phyloP scores from a whole-genome alignment of 305 asterid species.

The Fraxinus angustifolia region DNA sequence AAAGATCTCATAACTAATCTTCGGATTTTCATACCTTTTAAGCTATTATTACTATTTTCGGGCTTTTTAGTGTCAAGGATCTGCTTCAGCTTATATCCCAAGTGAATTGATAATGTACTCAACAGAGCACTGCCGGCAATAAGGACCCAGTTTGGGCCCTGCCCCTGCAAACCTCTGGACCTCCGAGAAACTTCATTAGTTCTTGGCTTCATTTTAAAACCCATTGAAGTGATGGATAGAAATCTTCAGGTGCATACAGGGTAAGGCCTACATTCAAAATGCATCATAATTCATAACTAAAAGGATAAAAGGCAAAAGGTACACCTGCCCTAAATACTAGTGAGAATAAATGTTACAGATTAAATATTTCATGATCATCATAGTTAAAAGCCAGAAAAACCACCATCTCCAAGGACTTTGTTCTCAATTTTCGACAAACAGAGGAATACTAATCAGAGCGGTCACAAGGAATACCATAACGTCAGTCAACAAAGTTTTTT shows the following conservation, averaged over 20 bases:
- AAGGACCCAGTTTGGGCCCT: conserved; percentile 52
- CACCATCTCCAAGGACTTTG: background rate
- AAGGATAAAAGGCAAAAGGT: background rate
- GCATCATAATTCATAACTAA: background rate
- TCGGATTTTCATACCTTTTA: conserved; percentile 29
- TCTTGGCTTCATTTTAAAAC: conserved; percentile 36
- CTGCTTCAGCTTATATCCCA: conserved; percentile 51
- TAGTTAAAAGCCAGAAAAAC: background rate
- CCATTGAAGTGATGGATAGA: conserved; percentile 11
- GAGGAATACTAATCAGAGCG: background rate
- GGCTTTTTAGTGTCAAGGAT: conserved; percentile 35
- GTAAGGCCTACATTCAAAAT: background rate
- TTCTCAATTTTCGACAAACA: background rate
- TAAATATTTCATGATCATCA: background rate
- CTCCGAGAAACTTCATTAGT: conserved; percentile 28
- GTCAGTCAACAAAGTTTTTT: background rate
- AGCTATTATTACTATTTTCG: conserved; percentile 23
- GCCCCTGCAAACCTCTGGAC: conserved; percentile 26
- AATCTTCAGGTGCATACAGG: background rate
- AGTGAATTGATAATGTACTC: conserved; percentile 45
- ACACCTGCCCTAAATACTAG: background rate
- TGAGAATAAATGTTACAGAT: background rate
- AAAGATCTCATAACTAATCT: background rate
- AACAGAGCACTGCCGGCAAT: conserved; percentile 52
- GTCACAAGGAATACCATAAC: background rate